Conservation (phyloP, 2,329 filamentous ascomycete genomes). For the Paracoccidioides brasiliensis region DNA sequence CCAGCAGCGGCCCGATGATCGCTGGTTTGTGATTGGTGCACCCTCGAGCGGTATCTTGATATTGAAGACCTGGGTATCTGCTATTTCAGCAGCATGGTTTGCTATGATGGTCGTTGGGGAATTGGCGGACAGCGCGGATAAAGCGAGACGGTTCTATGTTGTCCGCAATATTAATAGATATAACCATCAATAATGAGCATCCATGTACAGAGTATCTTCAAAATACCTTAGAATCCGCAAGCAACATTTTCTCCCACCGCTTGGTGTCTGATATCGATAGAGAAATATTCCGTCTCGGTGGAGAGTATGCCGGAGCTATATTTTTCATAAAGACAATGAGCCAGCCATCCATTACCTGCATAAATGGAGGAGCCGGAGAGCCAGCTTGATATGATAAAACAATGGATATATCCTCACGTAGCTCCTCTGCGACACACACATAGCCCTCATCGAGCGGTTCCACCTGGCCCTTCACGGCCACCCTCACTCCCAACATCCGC, state of each 20-base stretch:
- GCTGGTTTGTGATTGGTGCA: slow-evolving; percentile 71
- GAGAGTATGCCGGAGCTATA: slow-evolving; percentile 12
- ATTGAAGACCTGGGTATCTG: slow-evolving; percentile 72
- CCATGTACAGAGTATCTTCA: not conserved
- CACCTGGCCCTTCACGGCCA: not conserved
- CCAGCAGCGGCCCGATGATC: slow-evolving; percentile 74
- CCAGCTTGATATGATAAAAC: not conserved
- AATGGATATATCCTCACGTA: slow-evolving; percentile 6
- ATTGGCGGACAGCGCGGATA: slow-evolving; percentile 57
- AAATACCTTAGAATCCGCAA: slow-evolving; percentile 18
- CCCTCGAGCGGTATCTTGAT: slow-evolving; percentile 71
- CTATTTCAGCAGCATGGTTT: slow-evolving; percentile 48
- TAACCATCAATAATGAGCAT: not conserved
- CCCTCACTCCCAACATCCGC: not conserved
- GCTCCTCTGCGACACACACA: slow-evolving; percentile 9
- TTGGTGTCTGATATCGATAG: slow-evolving; percentile 15
- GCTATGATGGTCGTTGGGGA: slow-evolving; percentile 54
- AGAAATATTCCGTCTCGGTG: slow-evolving; percentile 6
- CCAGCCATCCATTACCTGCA: not conserved
- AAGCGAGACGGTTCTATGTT: slow-evolving; percentile 52
- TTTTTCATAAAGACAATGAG: too few species aligned
- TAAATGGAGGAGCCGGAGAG: not conserved
- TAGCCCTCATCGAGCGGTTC: not conserved
- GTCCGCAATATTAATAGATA: not conserved
- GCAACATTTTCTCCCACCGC: slow-evolving; percentile 17